phyloP scores from a whole-genome alignment of 257 asterid genomes.

The Solanum chiquidenum region DNA sequence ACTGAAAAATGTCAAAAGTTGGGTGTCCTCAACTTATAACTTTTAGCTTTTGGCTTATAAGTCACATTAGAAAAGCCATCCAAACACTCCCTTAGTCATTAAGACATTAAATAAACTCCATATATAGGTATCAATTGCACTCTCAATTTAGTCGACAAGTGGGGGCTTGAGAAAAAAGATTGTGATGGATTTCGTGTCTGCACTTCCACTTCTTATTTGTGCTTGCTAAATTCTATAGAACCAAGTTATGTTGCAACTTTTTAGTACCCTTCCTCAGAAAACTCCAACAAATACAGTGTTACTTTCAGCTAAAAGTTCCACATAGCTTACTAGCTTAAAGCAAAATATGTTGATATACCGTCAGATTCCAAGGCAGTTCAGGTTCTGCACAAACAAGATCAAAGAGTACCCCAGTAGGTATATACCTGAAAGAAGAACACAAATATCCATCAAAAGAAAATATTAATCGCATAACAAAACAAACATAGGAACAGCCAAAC shows the following conservation, averaged over 20 bases:
- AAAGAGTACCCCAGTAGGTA: conserved; percentile 88
- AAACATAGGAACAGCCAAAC: background rate
- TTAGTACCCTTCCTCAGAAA: background rate
- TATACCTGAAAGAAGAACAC: conserved; percentile 45
- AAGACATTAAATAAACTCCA: background rate
- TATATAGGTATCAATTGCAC: background rate
- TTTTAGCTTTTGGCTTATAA: background rate
- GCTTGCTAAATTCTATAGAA: background rate
- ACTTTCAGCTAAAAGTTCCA: background rate
- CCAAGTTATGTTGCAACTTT: background rate
- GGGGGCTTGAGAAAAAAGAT: background rate
- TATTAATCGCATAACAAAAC: background rate
- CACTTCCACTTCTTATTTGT: conserved; percentile 1
- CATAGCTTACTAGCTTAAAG: background rate
- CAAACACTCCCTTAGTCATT: background rate
- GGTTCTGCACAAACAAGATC: conserved; percentile 96
- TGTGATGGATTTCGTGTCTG: background rate
- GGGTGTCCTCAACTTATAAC: background rate
- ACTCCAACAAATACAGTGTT: background rate
- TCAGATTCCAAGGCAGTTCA: conserved; percentile 96
- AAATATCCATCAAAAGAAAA: conserved; percentile 10
- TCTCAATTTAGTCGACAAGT: background rate
- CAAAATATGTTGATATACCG: conserved; percentile 27
- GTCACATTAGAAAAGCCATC: background rate
- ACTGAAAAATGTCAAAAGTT: background rate